Base-by-base conservation (phyloP, 2,329 filamentous ascomycete genomes). In the Didymella exigua region DNA sequence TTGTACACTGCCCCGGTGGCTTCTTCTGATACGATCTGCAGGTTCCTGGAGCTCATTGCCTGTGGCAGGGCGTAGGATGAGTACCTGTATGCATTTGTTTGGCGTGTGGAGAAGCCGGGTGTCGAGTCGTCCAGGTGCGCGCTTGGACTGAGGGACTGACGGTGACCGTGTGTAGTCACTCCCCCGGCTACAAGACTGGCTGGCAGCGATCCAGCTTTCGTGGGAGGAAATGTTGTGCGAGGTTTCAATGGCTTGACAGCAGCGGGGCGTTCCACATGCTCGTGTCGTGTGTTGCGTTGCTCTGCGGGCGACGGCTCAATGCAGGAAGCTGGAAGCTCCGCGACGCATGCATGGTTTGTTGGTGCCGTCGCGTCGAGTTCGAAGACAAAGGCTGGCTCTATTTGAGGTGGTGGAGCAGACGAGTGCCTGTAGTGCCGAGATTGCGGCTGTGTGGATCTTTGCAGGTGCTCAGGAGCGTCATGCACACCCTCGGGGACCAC, bases 161-260 rank as follows among this genome's bases (percentile, higher is more conserved):
- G 26, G 10, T 54, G 50, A 4, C 13, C 37, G 5, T 59, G 48
- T 16, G 37, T 31, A 10, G 49, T 38, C 8, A 46, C 26, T 5
- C 65, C 59, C 10, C 69, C 66, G 1, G 58, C 56, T 40, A 59
- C 58, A 8, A 71, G 52, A 44, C 63, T 70, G 37, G 62, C 29
- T 16, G 69, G 67, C 5, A 70, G 52, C 2, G 37, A 19, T 18
- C 10, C 30, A 2, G 8, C 1, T 1, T 36, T 38, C 3, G 51
- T 16, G 1, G 55, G 54, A 18, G 54, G 34, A 13, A 56, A 55
- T 24, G 46, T 36, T 27, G 49, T 49, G 21, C 51, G 58, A 19
- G 44, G 21, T 8, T 58, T 47, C 2, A 44, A 41, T 14, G 57
- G 43, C 26, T 43, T 40, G 23, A n/a, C 11, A 40, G 16, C 0